Conservation (phyloP, 352 stramenopile species). For the Phytophthora pini region DNA sequence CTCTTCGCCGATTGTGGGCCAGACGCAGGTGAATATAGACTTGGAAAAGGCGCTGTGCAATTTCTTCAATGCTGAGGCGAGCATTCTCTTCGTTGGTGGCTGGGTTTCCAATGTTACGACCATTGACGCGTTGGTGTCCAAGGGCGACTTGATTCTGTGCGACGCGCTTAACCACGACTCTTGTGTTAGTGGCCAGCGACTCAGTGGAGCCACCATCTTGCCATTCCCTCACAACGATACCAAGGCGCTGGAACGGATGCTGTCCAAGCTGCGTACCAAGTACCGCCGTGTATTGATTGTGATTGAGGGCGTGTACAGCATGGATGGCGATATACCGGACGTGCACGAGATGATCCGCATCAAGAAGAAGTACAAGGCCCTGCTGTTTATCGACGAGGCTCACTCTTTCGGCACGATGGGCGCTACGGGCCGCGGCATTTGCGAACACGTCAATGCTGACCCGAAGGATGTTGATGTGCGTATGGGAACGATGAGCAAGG, state of each 20-base stretch:
- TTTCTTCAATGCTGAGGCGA: constrained; percentile 68
- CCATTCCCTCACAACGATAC: constrained; percentile 85
- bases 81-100: constrained; percentile 72
- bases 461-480: constrained; percentile 61
- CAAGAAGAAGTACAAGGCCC: constrained; percentile 74
- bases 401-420: constrained; percentile 79
- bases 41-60: constrained; percentile 68
- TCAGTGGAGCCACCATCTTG: constrained; percentile 80
- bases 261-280: constrained; percentile 67
- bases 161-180: constrained; percentile 86
- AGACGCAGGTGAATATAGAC: constrained; percentile 74
- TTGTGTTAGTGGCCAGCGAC: constrained; percentile 74
- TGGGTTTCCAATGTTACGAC: constrained; percentile 85
- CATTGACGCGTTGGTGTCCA: constrained; percentile 73
- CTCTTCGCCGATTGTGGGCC: constrained; percentile 81
- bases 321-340: constrained; percentile 74
- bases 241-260: constrained; percentile 74
- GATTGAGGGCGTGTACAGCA: constrained; percentile 71
- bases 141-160: constrained; percentile 80
- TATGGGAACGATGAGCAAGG: constrained; percentile 82
- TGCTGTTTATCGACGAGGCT: constrained; percentile 69
- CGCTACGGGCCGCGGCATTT: constrained; percentile 54
- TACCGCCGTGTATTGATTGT: constrained; percentile 83
- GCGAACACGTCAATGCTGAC: constrained; percentile 57
- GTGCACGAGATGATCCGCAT: constrained; percentile 60